Evolutionary conservation across 495 filamentous ascomycete species (phyloP), one percentile per base, ranked within the genome.

Genomic region (Daldinia childiae): DNA sequence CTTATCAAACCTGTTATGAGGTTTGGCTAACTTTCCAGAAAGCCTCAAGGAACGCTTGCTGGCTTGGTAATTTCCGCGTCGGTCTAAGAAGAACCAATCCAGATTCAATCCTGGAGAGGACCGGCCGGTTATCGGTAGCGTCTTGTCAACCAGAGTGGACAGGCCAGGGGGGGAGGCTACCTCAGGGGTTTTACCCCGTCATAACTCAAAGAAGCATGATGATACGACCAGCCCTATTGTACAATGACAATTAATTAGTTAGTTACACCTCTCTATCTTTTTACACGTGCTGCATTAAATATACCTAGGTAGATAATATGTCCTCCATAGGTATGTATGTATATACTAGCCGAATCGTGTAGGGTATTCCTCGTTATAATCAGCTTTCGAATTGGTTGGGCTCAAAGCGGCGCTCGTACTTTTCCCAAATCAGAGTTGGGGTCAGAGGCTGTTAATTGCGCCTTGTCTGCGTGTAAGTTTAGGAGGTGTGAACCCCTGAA

Each of bases 51-150:
- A 64, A 68, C 45, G 45, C 39, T 59, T 34, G 48, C n/a, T n/a
- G n/a, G n/a, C n/a, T n/a, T n/a, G 50, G 62, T 65, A 73, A 69
- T 73, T 69, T 66, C 66, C 61, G 64, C 19, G 39, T 45, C 4
- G 41, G 58, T n/a, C 15, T 39, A 69, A 56, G n/a, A 32, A 62
- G 62, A 66, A 32, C 71, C 71, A 69, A 73, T 73, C 62, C 41
- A 58, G 58, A 73, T 62, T 62, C 61, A 50, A 73, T 58, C 39
- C 57, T 62, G n/a, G 61, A 64, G 55, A 41, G 51, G 54, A 48
- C 60, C 58, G 45, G 54, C 29, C 66, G 59, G 60, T 21, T 69
- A 55, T 64, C 66, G 66, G 66, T 62, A 34, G 64, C 50, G 45
- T 30, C 19, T 41, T 68, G 55, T 60, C 56, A 56, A 27, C 32